phyloP scores from a whole-genome alignment of 306 rosid species.

The peach (Prunus persica) region Prunus_persica_NCBIv2 NC_034009.1:42077001-42077500 shows the following conservation, averaged over 20 bases:
- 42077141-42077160: not conserved
- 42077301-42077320: conserved; percentile 25
- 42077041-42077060: conserved; percentile 55
- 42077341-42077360: conserved; percentile 16
- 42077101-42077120: not conserved
- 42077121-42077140: conserved; percentile 8
- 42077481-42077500: not conserved
- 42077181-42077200: not conserved
- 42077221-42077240: conserved; percentile 8
- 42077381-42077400: conserved; percentile 10
- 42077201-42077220: not conserved
- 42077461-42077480: not conserved
- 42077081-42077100: not conserved
- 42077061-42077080: not conserved
- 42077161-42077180: not conserved
- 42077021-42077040: conserved; percentile 57
- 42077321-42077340: conserved; percentile 38
- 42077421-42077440: conserved; percentile 18
- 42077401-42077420: not conserved
- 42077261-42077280: not conserved
- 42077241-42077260: not conserved
- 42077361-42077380: conserved; percentile 13
- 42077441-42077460: not conserved
- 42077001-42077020: not conserved
- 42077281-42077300: not conserved